phyloP scores from a whole-genome alignment of 352 stramenopile genomes.

The Elongisporangium undulatum region DNA sequence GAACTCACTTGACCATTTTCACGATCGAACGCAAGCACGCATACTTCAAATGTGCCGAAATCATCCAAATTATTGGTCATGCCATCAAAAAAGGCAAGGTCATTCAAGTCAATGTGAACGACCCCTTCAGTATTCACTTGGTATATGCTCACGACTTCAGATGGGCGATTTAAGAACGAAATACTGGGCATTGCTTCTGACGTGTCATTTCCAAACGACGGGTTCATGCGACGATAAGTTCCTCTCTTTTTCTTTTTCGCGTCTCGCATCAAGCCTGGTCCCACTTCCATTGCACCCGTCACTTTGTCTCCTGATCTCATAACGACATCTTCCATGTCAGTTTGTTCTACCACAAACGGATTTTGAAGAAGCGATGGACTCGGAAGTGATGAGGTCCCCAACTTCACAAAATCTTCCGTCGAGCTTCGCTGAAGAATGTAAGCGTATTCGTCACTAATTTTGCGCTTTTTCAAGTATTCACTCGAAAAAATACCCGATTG shows the following conservation, averaged over 20 bases:
- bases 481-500: slow-evolving; percentile 16
- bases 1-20: slow-evolving; percentile 15
- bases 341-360: slow-evolving; percentile 34
- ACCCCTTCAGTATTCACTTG: slow-evolving; percentile 11
- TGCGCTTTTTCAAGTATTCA: slow-evolving; percentile 49
- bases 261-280: no score
- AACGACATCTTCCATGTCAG: slow-evolving; percentile 41
- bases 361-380: slow-evolving; percentile 52
- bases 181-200: slow-evolving; percentile 16
- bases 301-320: slow-evolving; percentile 33
- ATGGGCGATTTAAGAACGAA: slow-evolving; percentile 21
- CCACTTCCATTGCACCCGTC: slow-evolving; percentile 10
- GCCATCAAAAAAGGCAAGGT: slow-evolving; percentile 8
- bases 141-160: slow-evolving; percentile 14
- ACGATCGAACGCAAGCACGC: slow-evolving; percentile 22
- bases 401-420: slow-evolving; percentile 9
- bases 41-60: slow-evolving; percentile 26
- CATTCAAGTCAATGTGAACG: slow-evolving; percentile 14
- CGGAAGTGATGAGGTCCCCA: slow-evolving; percentile 33
- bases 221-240: no score
- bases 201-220: neutral
- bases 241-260: no score
- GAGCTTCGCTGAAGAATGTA: slow-evolving; percentile 64
- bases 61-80: slow-evolving; percentile 4
- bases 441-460: slow-evolving; percentile 65